These are phyloP conservation scores for Geranium rotundifolium DNA, from an alignment of 345 rosid species.

Conservation along the genomic window DNA sequence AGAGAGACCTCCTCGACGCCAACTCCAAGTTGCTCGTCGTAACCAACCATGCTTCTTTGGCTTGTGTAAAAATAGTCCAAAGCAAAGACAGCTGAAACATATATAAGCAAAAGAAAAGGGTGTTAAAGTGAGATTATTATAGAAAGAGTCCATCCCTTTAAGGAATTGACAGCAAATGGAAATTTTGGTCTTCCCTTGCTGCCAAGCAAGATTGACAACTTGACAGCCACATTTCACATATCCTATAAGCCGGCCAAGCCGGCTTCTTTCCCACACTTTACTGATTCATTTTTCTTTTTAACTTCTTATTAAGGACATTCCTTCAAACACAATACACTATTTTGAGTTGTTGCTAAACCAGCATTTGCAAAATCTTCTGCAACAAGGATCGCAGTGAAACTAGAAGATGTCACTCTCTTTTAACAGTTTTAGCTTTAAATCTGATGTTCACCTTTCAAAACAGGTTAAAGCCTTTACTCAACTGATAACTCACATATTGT, in stretches of 20 bases:
- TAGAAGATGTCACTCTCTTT: too few relatives aligned
- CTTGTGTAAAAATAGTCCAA: conserved; percentile 3
- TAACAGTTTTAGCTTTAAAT: too few relatives aligned
- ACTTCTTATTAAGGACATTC: too few relatives aligned
- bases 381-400: too few relatives aligned
- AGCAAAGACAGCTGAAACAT: not conserved
- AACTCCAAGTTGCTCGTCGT: conserved; percentile 17
- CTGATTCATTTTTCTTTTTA: too few relatives aligned
- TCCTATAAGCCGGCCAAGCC: conserved; percentile 35
- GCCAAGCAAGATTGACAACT: conserved; percentile 46
- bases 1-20: conserved; percentile 27
- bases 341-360: too few relatives aligned
- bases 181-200: conserved; percentile 37
- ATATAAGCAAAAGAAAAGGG: conserved; percentile 2
- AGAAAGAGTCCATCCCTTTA: conserved; percentile 35
- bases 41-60: conserved; percentile 25
- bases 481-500: too few relatives aligned
- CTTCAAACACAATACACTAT: too few relatives aligned
- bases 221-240: conserved; percentile 13
- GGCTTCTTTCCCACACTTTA: conserved; percentile 13
- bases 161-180: conserved; percentile 51
- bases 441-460: too few relatives aligned
- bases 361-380: too few relatives aligned
- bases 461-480: too few relatives aligned
- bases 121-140: conserved; percentile 6